phyloP scores from a whole-genome alignment of 2,329 filamentous ascomycete genomes.

The Colletotrichum sp. region DNA sequence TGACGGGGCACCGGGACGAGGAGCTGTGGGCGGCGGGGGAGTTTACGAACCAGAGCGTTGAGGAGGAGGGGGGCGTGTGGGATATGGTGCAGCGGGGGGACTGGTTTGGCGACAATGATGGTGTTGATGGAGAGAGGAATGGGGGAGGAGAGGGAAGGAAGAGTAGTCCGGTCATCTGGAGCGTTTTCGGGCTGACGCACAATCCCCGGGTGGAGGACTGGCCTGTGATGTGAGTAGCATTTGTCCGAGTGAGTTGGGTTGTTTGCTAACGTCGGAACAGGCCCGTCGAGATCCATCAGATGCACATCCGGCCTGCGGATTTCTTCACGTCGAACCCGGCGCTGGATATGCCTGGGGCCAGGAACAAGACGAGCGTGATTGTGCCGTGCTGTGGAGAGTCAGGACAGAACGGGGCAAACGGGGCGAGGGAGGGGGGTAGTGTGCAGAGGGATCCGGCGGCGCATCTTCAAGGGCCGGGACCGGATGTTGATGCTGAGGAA shows the following conservation, averaged over 20 bases:
- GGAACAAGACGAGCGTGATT: slow-evolving; percentile 46
- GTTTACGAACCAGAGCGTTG: slow-evolving; percentile 54
- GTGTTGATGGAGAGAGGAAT: background rate
- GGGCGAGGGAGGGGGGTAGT: background rate
- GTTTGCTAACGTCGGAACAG: slow-evolving; percentile 13
- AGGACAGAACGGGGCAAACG: background rate
- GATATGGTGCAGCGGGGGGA: slow-evolving; percentile 53
- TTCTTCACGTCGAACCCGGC: slow-evolving; percentile 54
- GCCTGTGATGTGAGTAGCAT: slow-evolving; percentile 53
- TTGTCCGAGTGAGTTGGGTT: background rate
- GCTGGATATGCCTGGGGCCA: slow-evolving; percentile 45
- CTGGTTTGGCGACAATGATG: slow-evolving; percentile 39
- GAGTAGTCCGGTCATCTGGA: slow-evolving; percentile 48
- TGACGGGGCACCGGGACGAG: slow-evolving; percentile 53
- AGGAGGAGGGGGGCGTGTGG: slow-evolving; percentile 47
- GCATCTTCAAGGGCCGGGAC: slow-evolving; percentile 36
- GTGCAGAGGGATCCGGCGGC: slow-evolving; percentile 33
- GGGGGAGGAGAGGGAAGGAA: slow-evolving; percentile 12
- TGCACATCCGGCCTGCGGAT: slow-evolving; percentile 49
- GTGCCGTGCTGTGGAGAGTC: slow-evolving; percentile 35
- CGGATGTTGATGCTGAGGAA: slow-evolving; percentile 27
- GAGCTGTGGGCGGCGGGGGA: slow-evolving; percentile 57
- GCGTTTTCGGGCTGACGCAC: slow-evolving; percentile 54
- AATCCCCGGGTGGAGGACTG: slow-evolving; percentile 55
- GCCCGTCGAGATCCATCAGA: slow-evolving; percentile 53